phyloP scores from a whole-genome alignment of 768 basidiomycete genomes.

The Floccularia luteovirens region DNA sequence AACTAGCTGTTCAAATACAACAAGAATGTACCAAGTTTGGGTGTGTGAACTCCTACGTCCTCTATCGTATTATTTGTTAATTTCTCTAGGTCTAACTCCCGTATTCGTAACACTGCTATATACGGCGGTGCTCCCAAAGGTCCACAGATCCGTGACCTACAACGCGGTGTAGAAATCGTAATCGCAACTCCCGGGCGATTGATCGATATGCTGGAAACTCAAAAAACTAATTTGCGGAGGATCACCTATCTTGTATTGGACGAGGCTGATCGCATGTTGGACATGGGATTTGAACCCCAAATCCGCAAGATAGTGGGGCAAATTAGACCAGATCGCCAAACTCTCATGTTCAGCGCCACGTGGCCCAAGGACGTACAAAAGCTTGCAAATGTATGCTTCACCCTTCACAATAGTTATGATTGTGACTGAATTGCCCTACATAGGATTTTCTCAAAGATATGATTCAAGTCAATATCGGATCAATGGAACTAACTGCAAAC shows the following conservation, averaged over 20 bases:
- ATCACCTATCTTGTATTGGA: constrained; percentile 99
- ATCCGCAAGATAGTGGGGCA: constrained; percentile 97
- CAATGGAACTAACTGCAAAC: constrained; percentile 96
- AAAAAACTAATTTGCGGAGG: constrained; percentile 93
- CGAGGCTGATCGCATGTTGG: constrained; percentile 99
- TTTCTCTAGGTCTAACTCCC: constrained; percentile 65
- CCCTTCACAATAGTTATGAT: constrained; percentile 1
- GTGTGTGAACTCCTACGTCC: constrained; percentile 27
- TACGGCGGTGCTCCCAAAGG: constrained; percentile 99
- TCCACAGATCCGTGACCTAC: constrained; percentile 95
- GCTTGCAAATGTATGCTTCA: constrained; percentile 65
- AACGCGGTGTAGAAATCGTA: constrained; percentile 94
- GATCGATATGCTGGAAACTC: constrained; percentile 97
- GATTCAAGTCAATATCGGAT: constrained; percentile 98
- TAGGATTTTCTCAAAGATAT: constrained; percentile 94
- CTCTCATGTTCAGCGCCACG: constrained; percentile 98
- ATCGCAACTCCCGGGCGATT: constrained; percentile 99
- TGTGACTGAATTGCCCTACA: background rate
- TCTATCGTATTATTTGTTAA: background rate
- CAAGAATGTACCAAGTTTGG: constrained; percentile 99
- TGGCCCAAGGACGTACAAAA: constrained; percentile 99
- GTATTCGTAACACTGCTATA: constrained; percentile 97
- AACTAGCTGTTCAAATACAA: constrained; percentile 98
- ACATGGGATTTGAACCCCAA: constrained; percentile 99
- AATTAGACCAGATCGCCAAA: constrained; percentile 97